phyloP scores from a whole-genome alignment of 164 flowering plant genomes.

The Platanus orientalis region DNA sequence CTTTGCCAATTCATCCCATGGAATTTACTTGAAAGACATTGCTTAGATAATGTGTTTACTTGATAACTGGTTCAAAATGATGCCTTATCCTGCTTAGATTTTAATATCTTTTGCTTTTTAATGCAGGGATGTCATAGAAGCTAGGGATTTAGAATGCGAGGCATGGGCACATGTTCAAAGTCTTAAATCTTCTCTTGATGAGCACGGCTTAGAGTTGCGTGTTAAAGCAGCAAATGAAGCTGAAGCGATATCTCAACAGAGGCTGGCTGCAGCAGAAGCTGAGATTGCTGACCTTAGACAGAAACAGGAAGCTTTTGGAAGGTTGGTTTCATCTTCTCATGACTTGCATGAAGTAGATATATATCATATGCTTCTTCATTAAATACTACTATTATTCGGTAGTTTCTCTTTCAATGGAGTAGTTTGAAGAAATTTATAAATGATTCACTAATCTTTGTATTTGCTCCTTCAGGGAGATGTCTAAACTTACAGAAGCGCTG shows the following conservation, averaged over 20 bases:
- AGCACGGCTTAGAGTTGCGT: constrained; percentile 70
- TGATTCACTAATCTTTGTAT: background rate
- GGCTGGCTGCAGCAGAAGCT: constrained; percentile 92
- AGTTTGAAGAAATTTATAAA: no score
- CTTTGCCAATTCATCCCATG: background rate
- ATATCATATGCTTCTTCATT: background rate
- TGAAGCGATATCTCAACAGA: constrained; percentile 88
- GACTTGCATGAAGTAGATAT: background rate
- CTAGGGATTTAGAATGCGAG: constrained; percentile 71
- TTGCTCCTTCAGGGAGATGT: constrained; percentile 51
- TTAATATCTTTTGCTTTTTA: no score
- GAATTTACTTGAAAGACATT: no score
- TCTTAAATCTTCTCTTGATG: constrained; percentile 84
- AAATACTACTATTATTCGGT: no score
- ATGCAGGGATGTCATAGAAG: constrained; percentile 68
- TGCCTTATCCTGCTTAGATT: no score
- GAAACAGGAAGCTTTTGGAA: constrained; percentile 65
- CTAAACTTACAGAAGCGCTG: constrained; percentile 49
- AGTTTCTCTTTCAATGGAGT: background rate
- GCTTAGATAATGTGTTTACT: no score
- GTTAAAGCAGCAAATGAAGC: constrained; percentile 96
- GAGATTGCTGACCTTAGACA: constrained; percentile 87
- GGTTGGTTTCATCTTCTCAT: constrained; percentile 34
- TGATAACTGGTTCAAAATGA: no score
- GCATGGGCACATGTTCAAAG: constrained; percentile 93